Percentiles rank a stretch among this genome's conserved stretches.
Evolutionary conservation across 2,329 filamentous ascomycete species (phyloP).

Genomic region (Ascochyta lentis): DNA sequence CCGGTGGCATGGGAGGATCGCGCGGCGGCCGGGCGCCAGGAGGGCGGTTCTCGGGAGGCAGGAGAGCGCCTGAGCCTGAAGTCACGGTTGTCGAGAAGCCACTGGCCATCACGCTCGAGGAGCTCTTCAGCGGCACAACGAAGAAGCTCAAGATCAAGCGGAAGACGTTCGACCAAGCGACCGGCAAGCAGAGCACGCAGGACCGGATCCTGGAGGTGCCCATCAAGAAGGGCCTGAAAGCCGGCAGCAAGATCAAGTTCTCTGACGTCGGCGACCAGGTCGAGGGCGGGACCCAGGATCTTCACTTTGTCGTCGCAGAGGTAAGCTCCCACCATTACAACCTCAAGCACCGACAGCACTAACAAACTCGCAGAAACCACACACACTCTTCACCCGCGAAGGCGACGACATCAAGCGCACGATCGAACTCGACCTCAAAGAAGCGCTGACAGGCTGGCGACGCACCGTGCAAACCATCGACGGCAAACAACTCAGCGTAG

Average conservation of each 20-base stretch:
- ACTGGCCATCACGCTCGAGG: constrained; percentile 81
- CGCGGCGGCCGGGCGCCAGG: constrained; percentile 42
- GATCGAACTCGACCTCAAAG: constrained; percentile 85
- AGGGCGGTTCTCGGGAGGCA: constrained; percentile 46
- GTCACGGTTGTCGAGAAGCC: constrained; percentile 89
- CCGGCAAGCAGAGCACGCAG: constrained; percentile 81
- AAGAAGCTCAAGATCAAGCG: constrained; percentile 99
- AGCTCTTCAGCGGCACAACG: constrained; percentile 82
- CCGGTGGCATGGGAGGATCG: constrained; percentile 39
- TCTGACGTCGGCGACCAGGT: constrained; percentile 97
- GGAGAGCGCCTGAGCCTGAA: constrained; percentile 72
- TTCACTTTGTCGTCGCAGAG: constrained; percentile 95
- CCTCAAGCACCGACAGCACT: constrained; percentile 19
- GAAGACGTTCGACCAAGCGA: constrained; percentile 84
- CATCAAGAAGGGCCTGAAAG: constrained; percentile 94
- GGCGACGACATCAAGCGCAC: constrained; percentile 84
- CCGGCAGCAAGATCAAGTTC: constrained; percentile 98
- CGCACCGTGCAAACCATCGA: constrained; percentile 94
- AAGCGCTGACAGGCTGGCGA: constrained; percentile 92
- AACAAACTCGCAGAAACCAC: constrained; percentile 71
- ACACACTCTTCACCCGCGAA: constrained; percentile 82
- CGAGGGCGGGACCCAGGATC: constrained; percentile 91
- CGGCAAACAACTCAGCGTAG: constrained; percentile 79
- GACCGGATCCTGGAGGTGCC: constrained; percentile 93
- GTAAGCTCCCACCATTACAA: constrained; percentile 59